Conservation (phyloP, 139 green algal genomes). For the Chlorella sp. region DNA sequence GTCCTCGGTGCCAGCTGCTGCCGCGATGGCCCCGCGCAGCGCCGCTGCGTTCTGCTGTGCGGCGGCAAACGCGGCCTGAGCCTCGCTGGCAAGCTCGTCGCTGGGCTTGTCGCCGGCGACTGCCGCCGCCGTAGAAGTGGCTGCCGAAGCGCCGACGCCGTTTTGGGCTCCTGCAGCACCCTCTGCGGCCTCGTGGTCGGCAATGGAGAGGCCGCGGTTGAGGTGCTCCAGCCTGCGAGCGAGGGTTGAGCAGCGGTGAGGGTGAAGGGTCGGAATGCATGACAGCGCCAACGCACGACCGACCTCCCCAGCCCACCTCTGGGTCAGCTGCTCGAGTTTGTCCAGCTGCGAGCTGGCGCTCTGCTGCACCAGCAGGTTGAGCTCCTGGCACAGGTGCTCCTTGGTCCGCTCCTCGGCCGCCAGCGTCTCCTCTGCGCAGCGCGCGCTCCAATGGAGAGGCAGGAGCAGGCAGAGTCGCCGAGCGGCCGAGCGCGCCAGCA, state of each 20-base stretch:
- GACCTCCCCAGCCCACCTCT: not conserved
- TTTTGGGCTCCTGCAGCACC: not conserved
- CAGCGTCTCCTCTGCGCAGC: constrained; percentile 38
- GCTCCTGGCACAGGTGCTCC: constrained; percentile 61
- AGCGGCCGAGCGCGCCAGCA: too few species aligned
- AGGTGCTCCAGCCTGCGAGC: too few species aligned
- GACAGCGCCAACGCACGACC: not conserved
- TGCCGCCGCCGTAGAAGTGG: too few species aligned
- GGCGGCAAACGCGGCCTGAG: not conserved
- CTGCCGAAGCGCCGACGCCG: too few species aligned
- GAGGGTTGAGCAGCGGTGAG: too few species aligned
- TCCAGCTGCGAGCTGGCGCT: constrained; percentile 41
- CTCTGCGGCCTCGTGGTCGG: not conserved
- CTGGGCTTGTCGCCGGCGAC: not conserved
- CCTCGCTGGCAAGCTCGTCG: not conserved
- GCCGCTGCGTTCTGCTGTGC: not conserved
- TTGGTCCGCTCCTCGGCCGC: constrained; percentile 51
- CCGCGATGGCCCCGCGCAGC: not conserved
- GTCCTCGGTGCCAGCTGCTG: not conserved
- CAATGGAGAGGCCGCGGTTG: not conserved
- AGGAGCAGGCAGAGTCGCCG: too few species aligned
- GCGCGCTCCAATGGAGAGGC: too few species aligned
- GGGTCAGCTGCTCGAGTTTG: constrained; percentile 16
- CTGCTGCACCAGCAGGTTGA: constrained; percentile 66
- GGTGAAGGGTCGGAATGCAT: not conserved